Evolutionary conservation across 306 rosid species (phyloP).

Genomic region (Prunus salicina): DNA sequence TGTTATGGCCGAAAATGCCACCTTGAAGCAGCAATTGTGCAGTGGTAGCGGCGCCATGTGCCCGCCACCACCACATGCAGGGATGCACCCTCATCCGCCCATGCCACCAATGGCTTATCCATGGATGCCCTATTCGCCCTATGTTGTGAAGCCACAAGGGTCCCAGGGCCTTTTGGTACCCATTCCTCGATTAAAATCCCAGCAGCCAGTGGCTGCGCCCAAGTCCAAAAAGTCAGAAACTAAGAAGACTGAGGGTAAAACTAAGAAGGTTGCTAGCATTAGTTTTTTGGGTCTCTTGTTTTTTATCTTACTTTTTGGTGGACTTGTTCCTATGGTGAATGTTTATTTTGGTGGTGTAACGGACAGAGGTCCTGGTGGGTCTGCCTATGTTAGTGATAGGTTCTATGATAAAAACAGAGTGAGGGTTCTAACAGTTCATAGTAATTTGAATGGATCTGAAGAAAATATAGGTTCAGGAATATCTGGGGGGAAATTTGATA

Average conservation of each 20-base stretch:
- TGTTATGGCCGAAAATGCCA: constrained; percentile 82
- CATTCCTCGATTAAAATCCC: constrained; percentile 84
- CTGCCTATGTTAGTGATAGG: constrained; percentile 41
- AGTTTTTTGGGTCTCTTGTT: constrained; percentile 84
- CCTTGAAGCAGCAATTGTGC: constrained; percentile 77
- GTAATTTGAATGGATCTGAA: constrained; percentile 46
- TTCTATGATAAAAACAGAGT: constrained; percentile 45
- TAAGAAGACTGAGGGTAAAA: constrained; percentile 64
- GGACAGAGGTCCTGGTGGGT: constrained; percentile 43
- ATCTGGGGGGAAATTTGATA: constrained; percentile 42
- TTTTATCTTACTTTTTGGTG: constrained; percentile 78
- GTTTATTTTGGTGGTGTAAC: constrained; percentile 52
- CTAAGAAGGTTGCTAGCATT: constrained; percentile 95
- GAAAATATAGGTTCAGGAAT: constrained; percentile 33
- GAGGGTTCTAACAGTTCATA: constrained; percentile 51
- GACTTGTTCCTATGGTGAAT: constrained; percentile 65
- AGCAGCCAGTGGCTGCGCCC: constrained; percentile 43
- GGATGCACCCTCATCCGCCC: constrained; percentile 72
- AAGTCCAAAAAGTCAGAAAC: constrained; percentile 50
- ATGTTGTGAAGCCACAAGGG: constrained; percentile 74
- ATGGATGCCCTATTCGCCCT: constrained; percentile 76
- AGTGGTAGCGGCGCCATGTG: constrained; percentile 51
- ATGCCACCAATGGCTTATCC: constrained; percentile 76
- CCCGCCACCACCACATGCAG: constrained; percentile 49
- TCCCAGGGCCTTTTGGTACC: constrained; percentile 91